A percentile compares a stretch with the other conserved stretches of the same genome.
These are phyloP conservation scores for Mortierella claussenii DNA, from an alignment of 192 early-diverging fungal genomes.

Conservation along the genomic window DNA sequence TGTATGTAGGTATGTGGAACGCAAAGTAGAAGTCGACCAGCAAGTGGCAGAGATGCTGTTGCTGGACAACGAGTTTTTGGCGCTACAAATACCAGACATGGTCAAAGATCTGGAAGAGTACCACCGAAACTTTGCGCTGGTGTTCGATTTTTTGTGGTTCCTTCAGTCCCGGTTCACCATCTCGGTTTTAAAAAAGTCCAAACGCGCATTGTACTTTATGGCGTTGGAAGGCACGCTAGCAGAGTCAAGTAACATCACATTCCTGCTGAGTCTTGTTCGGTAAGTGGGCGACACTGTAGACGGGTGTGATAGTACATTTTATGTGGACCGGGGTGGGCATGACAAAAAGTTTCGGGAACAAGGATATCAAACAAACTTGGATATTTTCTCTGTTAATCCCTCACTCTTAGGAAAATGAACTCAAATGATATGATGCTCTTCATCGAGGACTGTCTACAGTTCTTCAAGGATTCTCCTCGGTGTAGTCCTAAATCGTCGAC, in stretches of 20 bases:
- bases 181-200: slow-evolving; percentile 62
- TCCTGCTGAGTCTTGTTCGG: slow-evolving; percentile 56
- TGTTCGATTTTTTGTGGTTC: slow-evolving; percentile 65
- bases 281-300: slow-evolving; percentile 6
- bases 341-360: too few relatives aligned
- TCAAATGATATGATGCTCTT: slow-evolving; percentile 48
- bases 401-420: slow-evolving; percentile 41
- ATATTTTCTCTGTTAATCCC: too few relatives aligned
- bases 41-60: slow-evolving; percentile 60
- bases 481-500: background rate
- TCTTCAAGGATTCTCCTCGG: slow-evolving; percentile 9
- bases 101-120: slow-evolving; percentile 61
- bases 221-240: slow-evolving; percentile 58
- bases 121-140: slow-evolving; percentile 68
- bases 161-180: slow-evolving; percentile 67
- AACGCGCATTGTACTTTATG: slow-evolving; percentile 74
- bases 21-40: slow-evolving; percentile 48
- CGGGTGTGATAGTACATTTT: background rate
- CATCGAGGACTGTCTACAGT: slow-evolving; percentile 36
- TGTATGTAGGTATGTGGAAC: slow-evolving; percentile 19
- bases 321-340: background rate
- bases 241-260: slow-evolving; percentile 44
- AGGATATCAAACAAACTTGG: too few relatives aligned
- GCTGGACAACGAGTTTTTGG: slow-evolving; percentile 68
- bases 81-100: slow-evolving; percentile 59